These are phyloP conservation scores for Aspergillus panamensis DNA, from an alignment of 495 filamentous ascomycete species.

Conservation along the genomic window DNA sequence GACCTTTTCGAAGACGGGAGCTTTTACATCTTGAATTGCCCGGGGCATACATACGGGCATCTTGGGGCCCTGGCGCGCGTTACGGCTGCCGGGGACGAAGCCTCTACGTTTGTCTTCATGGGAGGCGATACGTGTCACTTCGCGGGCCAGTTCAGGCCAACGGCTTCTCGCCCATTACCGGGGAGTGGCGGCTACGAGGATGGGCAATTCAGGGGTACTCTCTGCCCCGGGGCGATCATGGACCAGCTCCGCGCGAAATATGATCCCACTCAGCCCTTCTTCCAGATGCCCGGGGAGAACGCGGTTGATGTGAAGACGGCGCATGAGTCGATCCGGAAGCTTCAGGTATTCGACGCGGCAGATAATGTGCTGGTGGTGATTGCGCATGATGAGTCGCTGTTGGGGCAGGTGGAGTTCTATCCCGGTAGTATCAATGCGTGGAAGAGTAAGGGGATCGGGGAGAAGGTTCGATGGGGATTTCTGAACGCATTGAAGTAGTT, in stretches of 20 bases:
- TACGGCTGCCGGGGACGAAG: conserved; percentile 4
- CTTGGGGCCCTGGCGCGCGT: conserved; percentile 38
- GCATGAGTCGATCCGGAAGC: background rate
- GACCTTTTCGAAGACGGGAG: conserved; percentile 51
- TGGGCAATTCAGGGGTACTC: background rate
- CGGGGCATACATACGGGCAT: conserved; percentile 45
- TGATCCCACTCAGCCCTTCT: background rate
- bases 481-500: background rate
- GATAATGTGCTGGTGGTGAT: background rate
- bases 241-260: background rate
- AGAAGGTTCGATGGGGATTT: background rate
- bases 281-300: background rate
- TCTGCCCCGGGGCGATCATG: background rate
- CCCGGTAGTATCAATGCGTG: background rate
- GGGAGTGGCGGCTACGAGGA: background rate
- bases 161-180: conserved; percentile 30
- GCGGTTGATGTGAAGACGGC: background rate
- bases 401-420: background rate
- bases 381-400: background rate
- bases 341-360: background rate
- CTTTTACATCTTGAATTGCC: conserved; percentile 44
- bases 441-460: background rate
- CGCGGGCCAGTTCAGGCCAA: conserved; percentile 51
- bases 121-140: conserved; percentile 53
- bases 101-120: conserved; percentile 34